Percentiles rank a stretch among this genome's conserved stretches.
These are phyloP conservation scores for Auriscalpium orientale DNA, from an alignment of 768 basidiomycete species.

Conservation along the genomic window DNA sequence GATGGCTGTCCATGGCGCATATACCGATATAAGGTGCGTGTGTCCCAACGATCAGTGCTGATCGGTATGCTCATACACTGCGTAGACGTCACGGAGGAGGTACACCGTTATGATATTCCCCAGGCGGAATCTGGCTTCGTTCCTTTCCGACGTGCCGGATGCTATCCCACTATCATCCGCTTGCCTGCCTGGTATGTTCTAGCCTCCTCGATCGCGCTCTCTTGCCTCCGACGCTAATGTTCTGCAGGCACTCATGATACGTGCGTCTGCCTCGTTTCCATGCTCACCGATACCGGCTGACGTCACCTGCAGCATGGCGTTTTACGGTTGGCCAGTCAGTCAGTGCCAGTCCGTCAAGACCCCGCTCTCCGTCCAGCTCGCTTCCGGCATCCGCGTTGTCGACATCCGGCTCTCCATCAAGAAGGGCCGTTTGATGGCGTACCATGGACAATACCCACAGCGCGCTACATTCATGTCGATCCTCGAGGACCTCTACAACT, in stretches of 20 bases:
- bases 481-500: slow-evolving; percentile 50
- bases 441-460: slow-evolving; percentile 74
- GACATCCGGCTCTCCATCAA: slow-evolving; percentile 76
- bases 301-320: slow-evolving; percentile 51
- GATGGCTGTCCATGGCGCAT: slow-evolving; percentile 50
- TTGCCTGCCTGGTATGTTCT: slow-evolving; percentile 62
- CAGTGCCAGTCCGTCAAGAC: slow-evolving; percentile 72
- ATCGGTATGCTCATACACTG: background rate
- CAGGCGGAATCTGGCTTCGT: slow-evolving; percentile 51
- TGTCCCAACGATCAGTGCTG: background rate
- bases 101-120: slow-evolving; percentile 50
- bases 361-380: slow-evolving; percentile 61
- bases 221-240: background rate
- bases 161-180: slow-evolving; percentile 60
- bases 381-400: slow-evolving; percentile 70
- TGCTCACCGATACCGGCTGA: background rate
- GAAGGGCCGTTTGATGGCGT: slow-evolving; percentile 57
- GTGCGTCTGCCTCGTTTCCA: slow-evolving; percentile 28
- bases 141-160: slow-evolving; percentile 58
- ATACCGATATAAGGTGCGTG: slow-evolving; percentile 45
- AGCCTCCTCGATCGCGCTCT: slow-evolving; percentile 6
- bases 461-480: slow-evolving; percentile 60
- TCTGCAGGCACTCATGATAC: slow-evolving; percentile 59
- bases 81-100: slow-evolving; percentile 39
- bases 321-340: slow-evolving; percentile 79